Evolutionary conservation across 2,329 filamentous ascomycete genomes (phyloP).

Genomic region (Fusarium albidum): DNA sequence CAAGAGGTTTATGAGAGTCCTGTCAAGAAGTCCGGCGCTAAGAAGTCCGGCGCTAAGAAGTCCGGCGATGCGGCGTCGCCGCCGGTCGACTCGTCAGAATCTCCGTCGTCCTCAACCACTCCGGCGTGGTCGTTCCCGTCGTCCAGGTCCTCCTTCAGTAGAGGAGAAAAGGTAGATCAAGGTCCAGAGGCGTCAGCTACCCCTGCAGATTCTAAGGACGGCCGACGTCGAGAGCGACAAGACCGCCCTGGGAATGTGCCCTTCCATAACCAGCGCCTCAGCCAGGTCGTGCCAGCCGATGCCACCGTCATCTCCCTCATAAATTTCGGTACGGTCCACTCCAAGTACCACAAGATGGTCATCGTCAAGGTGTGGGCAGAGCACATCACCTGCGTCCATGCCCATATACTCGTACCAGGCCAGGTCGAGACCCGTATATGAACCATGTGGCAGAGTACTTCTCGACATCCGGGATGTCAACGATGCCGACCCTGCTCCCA

Average conservation of each 20-base stretch:
- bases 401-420: slow-evolving; percentile 33
- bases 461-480: slow-evolving; percentile 28
- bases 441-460: slow-evolving; percentile 24
- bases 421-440: slow-evolving; percentile 11
- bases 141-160: too few relatives aligned
- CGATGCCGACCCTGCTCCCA: neutral
- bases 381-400: slow-evolving; percentile 27
- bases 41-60: too few relatives aligned
- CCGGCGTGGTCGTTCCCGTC: too few relatives aligned
- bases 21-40: too few relatives aligned
- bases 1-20: too few relatives aligned
- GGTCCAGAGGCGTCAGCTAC: too few relatives aligned
- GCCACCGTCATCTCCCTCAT: slow-evolving; percentile 19
- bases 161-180: too few relatives aligned
- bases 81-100: too few relatives aligned
- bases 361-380: slow-evolving; percentile 30
- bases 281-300: neutral
- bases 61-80: too few relatives aligned
- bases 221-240: too few relatives aligned
- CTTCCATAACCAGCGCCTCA: slow-evolving; percentile 21
- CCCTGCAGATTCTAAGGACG: too few relatives aligned
- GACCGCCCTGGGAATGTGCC: neutral
- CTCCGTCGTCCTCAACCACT: too few relatives aligned
- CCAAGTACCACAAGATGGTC: slow-evolving; percentile 38
- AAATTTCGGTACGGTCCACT: slow-evolving; percentile 27